These are phyloP conservation scores for Bipolaris victoriae DNA, from an alignment of 2,329 filamentous ascomycete species.

Conservation along the genomic window DNA sequence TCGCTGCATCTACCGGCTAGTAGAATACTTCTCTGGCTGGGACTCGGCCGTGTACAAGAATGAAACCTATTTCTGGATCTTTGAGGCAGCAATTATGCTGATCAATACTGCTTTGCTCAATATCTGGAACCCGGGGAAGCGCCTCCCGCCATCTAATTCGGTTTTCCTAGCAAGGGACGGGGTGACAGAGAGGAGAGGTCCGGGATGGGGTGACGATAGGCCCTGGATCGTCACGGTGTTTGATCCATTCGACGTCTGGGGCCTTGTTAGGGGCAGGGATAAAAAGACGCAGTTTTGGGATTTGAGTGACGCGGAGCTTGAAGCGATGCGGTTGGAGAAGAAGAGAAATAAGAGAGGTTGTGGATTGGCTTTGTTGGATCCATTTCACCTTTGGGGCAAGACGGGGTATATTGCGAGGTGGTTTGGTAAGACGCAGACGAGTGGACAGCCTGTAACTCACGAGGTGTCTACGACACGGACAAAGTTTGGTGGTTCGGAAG, in stretches of 20 bases:
- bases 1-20: conserved; percentile 60
- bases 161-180: conserved; percentile 60
- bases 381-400: conserved; percentile 39
- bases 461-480: neutral
- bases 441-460: neutral
- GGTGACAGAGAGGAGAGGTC: conserved; percentile 58
- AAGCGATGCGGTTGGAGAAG: conserved; percentile 31
- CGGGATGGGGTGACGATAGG: conserved; percentile 57
- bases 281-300: conserved; percentile 49
- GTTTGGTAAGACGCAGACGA: conserved; percentile 10
- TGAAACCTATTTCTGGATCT: conserved; percentile 62
- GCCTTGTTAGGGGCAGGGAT: conserved; percentile 39
- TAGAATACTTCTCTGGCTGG: conserved; percentile 56
- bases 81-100: conserved; percentile 61
- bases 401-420: conserved; percentile 39
- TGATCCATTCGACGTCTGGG: conserved; percentile 47
- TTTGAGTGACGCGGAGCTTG: conserved; percentile 43
- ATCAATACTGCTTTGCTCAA: conserved; percentile 60
- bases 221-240: conserved; percentile 51
- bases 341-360: conserved; percentile 34
- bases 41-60: conserved; percentile 48
- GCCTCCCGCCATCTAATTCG: conserved; percentile 57
- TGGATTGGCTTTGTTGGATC: conserved; percentile 32
- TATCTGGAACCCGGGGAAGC: conserved; percentile 58
- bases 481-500: neutral